phyloP scores from a whole-genome alignment of 192 early-diverging fungal species.

The Jimgerdemannia flammicorona region DNA sequence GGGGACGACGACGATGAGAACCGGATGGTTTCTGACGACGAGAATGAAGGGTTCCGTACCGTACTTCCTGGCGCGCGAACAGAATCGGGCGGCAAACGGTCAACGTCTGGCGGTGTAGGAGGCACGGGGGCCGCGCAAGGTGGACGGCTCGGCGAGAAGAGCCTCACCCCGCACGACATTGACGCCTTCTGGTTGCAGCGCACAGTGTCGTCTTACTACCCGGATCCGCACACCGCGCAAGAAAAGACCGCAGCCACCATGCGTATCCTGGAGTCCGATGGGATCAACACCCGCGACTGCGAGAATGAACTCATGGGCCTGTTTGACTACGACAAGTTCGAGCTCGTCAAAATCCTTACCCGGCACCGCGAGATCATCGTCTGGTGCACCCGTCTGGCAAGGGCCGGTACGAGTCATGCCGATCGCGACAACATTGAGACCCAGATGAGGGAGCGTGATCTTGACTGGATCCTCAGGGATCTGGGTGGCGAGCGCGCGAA shows the following conservation, averaged over 20 bases:
- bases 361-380: constrained; percentile 85
- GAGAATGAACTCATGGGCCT: constrained; percentile 97
- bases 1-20: constrained; percentile 42
- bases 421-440: constrained; percentile 51
- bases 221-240: constrained; percentile 83
- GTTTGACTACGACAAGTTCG: constrained; percentile 97
- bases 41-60: constrained; percentile 52
- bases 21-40: constrained; percentile 39
- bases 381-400: constrained; percentile 87
- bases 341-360: constrained; percentile 86
- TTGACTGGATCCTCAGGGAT: constrained; percentile 67
- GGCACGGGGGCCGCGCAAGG: constrained; percentile 4
- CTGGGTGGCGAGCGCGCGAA: constrained; percentile 58
- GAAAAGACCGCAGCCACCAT: constrained; percentile 80
- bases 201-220: constrained; percentile 72
- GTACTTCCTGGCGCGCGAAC: constrained; percentile 27
- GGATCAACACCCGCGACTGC: constrained; percentile 69
- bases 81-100: background rate
- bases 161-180: constrained; percentile 72
- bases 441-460: constrained; percentile 68
- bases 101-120: background rate
- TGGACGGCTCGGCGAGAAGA: constrained; percentile 19
- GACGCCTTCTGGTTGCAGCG: constrained; percentile 99
- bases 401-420: constrained; percentile 57
- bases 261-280: constrained; percentile 63